Base-by-base conservation (phyloP, 2,329 filamentous ascomycete genomes). In the Trematosphaeria pertusa region DNA sequence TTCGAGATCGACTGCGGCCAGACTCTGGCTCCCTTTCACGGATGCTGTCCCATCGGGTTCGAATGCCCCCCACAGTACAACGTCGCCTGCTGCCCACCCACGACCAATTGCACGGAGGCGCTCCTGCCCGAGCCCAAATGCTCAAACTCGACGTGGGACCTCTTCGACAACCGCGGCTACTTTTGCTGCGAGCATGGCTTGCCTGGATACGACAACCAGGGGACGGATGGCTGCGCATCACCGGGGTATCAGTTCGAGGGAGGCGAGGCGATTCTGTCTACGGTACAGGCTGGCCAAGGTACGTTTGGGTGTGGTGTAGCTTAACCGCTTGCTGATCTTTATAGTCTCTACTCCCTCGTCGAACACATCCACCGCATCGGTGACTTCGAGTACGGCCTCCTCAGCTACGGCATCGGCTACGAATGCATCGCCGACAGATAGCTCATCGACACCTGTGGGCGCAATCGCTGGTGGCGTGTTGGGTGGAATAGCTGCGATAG, bases 111-210 rank as follows among this genome's bases (percentile, higher is more conserved):
- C 19, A 46, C 45, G 3, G 15, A 19, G 9, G 5, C 41, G 19
- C 18, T 46, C 7, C 10, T 48, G 2, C 14, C 22, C 4, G 30
- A 37, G 11, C 40, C 45, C 1, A 15, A 18, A 22, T 54, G 52
- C 19, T 32, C 52, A 15, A 54, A 51, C 28, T 34, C 44, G 12
- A 51, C 48, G 21, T 54, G 52, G 52, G 48, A 54, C 17, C 3
- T 54, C 4, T 54, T 46, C 24, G 45, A 51, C n/a, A 54, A 51
- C 28, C 35, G 42, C 5, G 52, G 48, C 1, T 51, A 44, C 19
- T 54, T 51, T 31, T 54, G 52, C 38, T 54, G 52, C 35, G 41
- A 48, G 20, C 37, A 38, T 21, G 48, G 48, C 7, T 15, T 46
- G 17, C 11, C 14, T 5, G 52, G 30, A 9, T 54, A 41, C 26